Percentiles rank a stretch among this genome's conserved stretches.
These are phyloP conservation scores for Alternaria burnsii DNA, from an alignment of 2,329 filamentous ascomycete genomes.

Conservation along the genomic window DNA sequence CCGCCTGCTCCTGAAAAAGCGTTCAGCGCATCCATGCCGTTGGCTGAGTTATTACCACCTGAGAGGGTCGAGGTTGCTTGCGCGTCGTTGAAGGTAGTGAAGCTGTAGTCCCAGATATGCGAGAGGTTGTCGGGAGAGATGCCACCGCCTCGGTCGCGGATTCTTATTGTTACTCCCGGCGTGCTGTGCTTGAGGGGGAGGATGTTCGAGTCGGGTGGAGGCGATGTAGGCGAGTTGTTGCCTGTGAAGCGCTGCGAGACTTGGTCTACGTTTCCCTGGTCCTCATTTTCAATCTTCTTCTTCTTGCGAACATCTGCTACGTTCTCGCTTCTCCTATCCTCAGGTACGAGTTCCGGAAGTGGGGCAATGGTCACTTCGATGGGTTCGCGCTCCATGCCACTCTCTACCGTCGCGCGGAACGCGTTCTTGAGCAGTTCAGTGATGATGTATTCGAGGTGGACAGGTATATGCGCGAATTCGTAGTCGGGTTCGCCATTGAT, in stretches of 20 bases:
- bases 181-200: slow-evolving; percentile 60
- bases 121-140: slow-evolving; percentile 84
- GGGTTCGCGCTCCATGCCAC: slow-evolving; percentile 78
- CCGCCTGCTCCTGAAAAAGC: slow-evolving; percentile 76
- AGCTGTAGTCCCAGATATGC: slow-evolving; percentile 96
- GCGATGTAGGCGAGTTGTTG: slow-evolving; percentile 24
- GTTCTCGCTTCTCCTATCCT: slow-evolving; percentile 22
- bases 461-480: slow-evolving; percentile 92
- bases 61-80: slow-evolving; percentile 57
- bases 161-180: slow-evolving; percentile 91
- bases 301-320: slow-evolving; percentile 18
- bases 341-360: slow-evolving; percentile 59
- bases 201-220: slow-evolving; percentile 49
- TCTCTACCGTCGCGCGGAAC: slow-evolving; percentile 91
- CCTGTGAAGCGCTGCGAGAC: slow-evolving; percentile 44
- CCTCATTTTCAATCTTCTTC: slow-evolving; percentile 33
- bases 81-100: slow-evolving; percentile 88
- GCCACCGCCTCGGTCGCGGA: slow-evolving; percentile 93
- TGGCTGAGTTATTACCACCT: slow-evolving; percentile 41
- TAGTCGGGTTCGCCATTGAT: slow-evolving; percentile 87
- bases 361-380: slow-evolving; percentile 92
- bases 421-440: slow-evolving; percentile 97
- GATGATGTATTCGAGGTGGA: slow-evolving; percentile 96
- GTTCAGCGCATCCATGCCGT: slow-evolving; percentile 71
- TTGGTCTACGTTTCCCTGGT: slow-evolving; percentile 46